Conservation (phyloP, 768 basidiomycete species). For the Paxillus involutus region DNA sequence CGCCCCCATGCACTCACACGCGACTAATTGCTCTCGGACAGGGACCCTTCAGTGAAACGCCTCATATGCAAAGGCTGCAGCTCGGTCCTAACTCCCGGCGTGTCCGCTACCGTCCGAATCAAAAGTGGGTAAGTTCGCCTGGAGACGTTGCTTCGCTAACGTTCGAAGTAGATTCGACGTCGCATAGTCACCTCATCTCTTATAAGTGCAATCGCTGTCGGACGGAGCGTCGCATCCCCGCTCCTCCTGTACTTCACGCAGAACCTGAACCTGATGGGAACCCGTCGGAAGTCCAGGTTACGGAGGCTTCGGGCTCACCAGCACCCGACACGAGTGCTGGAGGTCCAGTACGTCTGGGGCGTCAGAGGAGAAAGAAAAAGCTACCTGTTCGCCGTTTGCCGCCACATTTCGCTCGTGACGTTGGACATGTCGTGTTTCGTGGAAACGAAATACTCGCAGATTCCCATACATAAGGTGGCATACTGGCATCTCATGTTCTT, state of each 20-base stretch:
- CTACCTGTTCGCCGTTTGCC: slow-evolving; percentile 38
- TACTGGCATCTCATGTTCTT: neutral
- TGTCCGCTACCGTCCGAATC: slow-evolving; percentile 62
- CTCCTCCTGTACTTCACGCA: slow-evolving; percentile 44
- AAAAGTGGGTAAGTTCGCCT: slow-evolving; percentile 49
- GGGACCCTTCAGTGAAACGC: slow-evolving; percentile 84
- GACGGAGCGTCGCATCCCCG: slow-evolving; percentile 63
- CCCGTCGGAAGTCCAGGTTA: neutral
- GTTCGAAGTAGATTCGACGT: slow-evolving; percentile 36
- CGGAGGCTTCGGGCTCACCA: neutral
- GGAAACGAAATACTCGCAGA: slow-evolving; percentile 51
- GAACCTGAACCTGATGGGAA: neutral
- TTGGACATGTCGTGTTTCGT: slow-evolving; percentile 66
- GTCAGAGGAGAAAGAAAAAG: slow-evolving; percentile 18
- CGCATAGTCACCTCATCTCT: slow-evolving; percentile 54
- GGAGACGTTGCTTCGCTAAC: neutral
- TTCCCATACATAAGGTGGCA: neutral
- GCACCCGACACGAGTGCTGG: neutral
- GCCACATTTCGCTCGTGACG: slow-evolving; percentile 62
- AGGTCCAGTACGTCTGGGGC: neutral
- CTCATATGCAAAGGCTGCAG: slow-evolving; percentile 73
- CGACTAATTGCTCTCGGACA: slow-evolving; percentile 25
- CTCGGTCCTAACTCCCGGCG: slow-evolving; percentile 63
- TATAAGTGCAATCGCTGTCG: slow-evolving; percentile 63
- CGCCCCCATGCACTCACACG: neutral